Percentiles rank a stretch among this genome's conserved stretches.
Conservation (phyloP, 441 rosid genomes). For the Viola pubescens region DNA sequence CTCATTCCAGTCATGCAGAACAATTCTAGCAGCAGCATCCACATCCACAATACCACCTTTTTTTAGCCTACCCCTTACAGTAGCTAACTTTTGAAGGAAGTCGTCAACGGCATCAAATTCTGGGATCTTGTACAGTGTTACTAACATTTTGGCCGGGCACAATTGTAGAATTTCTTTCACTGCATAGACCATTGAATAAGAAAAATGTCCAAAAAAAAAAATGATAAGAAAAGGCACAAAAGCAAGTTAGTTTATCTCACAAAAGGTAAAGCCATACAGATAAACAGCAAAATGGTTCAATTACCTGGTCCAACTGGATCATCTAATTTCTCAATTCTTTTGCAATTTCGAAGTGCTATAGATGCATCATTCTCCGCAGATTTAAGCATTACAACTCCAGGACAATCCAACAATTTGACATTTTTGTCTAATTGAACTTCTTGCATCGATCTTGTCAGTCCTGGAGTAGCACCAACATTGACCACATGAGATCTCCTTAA, state of each 20-base stretch:
- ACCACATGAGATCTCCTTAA: slow-evolving; percentile 89
- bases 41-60: slow-evolving; percentile 90
- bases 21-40: slow-evolving; percentile 78
- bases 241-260: background rate
- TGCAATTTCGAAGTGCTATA: slow-evolving; percentile 85
- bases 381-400: slow-evolving; percentile 94
- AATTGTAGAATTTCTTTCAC: slow-evolving; percentile 87
- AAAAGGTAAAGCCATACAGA: background rate
- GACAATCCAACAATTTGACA: slow-evolving; percentile 87
- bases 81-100: slow-evolving; percentile 76
- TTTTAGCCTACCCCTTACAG: slow-evolving; percentile 84
- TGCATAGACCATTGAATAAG: slow-evolving; percentile 25
- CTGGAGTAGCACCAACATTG: slow-evolving; percentile 94
- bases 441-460: slow-evolving; percentile 86
- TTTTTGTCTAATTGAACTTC: slow-evolving; percentile 93
- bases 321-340: slow-evolving; percentile 86
- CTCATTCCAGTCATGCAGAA: slow-evolving; percentile 94
- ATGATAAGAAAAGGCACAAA: background rate
- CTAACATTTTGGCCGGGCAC: slow-evolving; percentile 58
- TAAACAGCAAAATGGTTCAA: slow-evolving; percentile 1
- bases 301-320: slow-evolving; percentile 90
- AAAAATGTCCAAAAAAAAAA: slow-evolving; percentile 1
- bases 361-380: slow-evolving; percentile 63
- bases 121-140: slow-evolving; percentile 70
- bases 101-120: slow-evolving; percentile 70